Evolutionary conservation across 1,284 basidiomycete genomes (phyloP), one percentile per base, ranked within the genome.

Genomic region (Apiotrichum montevideense): DNA sequence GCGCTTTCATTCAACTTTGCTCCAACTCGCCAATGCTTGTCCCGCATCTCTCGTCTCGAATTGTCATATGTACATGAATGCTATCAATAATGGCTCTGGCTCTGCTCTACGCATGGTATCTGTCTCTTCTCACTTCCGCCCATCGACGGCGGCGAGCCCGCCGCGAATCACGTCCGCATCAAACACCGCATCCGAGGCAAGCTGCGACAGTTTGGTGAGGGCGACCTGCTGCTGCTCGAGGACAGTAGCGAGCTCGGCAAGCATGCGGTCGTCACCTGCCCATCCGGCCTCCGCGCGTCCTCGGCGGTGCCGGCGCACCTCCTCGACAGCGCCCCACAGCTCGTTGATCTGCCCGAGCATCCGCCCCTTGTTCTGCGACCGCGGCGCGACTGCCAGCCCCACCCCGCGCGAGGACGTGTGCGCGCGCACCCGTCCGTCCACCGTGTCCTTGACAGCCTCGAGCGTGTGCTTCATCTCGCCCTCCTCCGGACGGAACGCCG

Each of bases 241-340:
- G 65, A 88, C 88, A 80, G 87, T 84, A 13, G 86, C 81, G 58
- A 94, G 84, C 68, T 87, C 84, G 35, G 83, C 80, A 62, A 93
- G 76, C 1, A 87, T 87, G 10, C 88, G 87, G 64, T 90, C 87
- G 71, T 94, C 90, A 3, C 88, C 86, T 7, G 86, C 82, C 90
- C 90, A 93, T 62, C 85, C 86, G 41, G 69, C 49, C 34, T 68
- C 69, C 0, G 79, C 80, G 3, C 63, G 64, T 6, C 50, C 32
- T 76, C 79, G 53, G 74, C 76, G 57, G 70, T 62, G 59, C 66
- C 71, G 65, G 69, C 80, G 62, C 21, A 91, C 80, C 54, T 88
- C 86, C n/a, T 88, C 88, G 10, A 92, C 80, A 42, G 87, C 77
- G 11, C 88, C 90, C 90, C 90, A 92, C 33, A 94, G 79, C 72